These are phyloP conservation scores for Solanum hybrid DNA, from an alignment of 305 asterid species.

Conservation along the genomic window DNA sequence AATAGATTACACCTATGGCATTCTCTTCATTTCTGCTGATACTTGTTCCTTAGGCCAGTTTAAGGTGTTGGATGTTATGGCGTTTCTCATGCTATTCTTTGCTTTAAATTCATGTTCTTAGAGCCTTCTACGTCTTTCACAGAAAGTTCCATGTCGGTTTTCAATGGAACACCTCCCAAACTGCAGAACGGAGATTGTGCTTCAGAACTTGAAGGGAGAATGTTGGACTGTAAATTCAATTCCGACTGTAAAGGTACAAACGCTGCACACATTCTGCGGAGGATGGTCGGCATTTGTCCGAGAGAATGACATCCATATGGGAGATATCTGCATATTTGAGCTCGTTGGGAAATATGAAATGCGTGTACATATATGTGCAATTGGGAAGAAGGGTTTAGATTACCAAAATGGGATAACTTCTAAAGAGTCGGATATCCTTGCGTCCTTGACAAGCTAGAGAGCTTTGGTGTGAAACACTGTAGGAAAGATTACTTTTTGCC, in stretches of 20 bases:
- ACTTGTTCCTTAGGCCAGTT: background rate
- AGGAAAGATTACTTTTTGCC: background rate
- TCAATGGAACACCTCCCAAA: conserved; percentile 73
- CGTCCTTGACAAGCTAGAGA: background rate
- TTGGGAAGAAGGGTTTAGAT: conserved; percentile 48
- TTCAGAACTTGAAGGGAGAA: conserved; percentile 65
- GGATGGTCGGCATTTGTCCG: conserved; percentile 98
- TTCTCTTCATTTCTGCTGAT: background rate
- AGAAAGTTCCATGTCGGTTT: conserved; percentile 87
- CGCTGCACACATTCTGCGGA: conserved; percentile 87
- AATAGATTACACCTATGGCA: background rate
- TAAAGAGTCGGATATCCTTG: conserved; percentile 2
- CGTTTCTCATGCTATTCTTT: background rate
- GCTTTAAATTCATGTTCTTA: conserved; percentile 9
- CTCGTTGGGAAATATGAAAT: conserved; percentile 67
- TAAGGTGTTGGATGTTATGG: background rate
- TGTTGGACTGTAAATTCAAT: conserved; percentile 86
- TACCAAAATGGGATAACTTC: conserved; percentile 28
- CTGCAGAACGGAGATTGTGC: conserved; percentile 66
- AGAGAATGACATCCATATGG: conserved; percentile 71
- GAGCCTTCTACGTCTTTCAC: conserved; percentile 11
- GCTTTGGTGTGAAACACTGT: background rate
- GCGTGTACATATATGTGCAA: conserved; percentile 75
- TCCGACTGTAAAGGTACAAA: conserved; percentile 76
- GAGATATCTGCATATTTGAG: conserved; percentile 95